A percentile compares a stretch with the other conserved stretches of the same genome.
These are phyloP conservation scores for Ophiostoma piceae DNA, from an alignment of 2,329 filamentous ascomycete genomes.

Conservation along the genomic window DNA sequence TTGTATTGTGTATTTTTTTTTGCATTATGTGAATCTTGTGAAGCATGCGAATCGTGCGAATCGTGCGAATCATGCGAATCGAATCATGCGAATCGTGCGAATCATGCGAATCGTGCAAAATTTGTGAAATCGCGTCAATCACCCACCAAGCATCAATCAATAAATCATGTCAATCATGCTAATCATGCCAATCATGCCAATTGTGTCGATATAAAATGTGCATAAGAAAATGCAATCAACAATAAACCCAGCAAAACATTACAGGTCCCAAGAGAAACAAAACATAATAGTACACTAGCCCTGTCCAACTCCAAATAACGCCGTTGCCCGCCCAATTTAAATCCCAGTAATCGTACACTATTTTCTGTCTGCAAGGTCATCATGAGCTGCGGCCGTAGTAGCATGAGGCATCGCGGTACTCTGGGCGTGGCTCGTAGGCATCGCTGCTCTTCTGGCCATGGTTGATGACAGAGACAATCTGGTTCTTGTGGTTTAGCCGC, in stretches of 20 bases:
- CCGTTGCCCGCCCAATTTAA: not conserved
- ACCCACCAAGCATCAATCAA: not conserved
- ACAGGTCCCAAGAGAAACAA: not conserved
- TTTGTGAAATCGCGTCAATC: no score
- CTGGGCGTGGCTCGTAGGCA: slow-evolving; percentile 18
- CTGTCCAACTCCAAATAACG: not conserved
- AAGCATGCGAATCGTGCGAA: no score
- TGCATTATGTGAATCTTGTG: not conserved
- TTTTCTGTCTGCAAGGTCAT: not conserved
- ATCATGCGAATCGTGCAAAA: no score
- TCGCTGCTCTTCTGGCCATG: slow-evolving; percentile 19
- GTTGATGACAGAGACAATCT: slow-evolving; percentile 23
- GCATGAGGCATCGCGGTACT: slow-evolving; percentile 24
- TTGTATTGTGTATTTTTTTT: not conserved
- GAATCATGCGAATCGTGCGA: no score
- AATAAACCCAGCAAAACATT: not conserved
- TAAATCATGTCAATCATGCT: not conserved
- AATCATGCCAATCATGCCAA: not conserved
- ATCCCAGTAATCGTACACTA: not conserved
- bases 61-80: no score
- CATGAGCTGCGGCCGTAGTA: slow-evolving; percentile 18
- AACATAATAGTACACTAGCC: not conserved
- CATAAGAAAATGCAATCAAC: no score
- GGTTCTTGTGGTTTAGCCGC: slow-evolving; percentile 21
- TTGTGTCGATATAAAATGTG: not conserved